phyloP scores from a whole-genome alignment of 257 asterid genomes.

The Solanum appendiculatum region DNA sequence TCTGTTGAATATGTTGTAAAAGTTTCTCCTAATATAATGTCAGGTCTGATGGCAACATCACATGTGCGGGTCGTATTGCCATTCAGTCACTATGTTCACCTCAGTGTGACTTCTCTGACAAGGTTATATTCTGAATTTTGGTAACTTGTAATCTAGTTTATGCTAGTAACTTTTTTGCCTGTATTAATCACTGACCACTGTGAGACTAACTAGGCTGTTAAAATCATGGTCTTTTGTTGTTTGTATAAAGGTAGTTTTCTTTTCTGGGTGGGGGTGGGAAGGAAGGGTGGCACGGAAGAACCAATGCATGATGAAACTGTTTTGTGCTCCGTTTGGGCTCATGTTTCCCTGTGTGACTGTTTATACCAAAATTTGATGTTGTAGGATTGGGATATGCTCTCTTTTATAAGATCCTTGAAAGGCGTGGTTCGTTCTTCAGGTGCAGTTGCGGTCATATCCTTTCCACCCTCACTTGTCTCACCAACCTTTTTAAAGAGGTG shows the following conservation, averaged over 20 bases:
- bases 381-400: slow-evolving; percentile 87
- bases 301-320: not conserved
- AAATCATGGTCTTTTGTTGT: not conserved
- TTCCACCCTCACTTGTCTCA: slow-evolving; percentile 78
- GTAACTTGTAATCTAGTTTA: not conserved
- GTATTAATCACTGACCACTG: not conserved
- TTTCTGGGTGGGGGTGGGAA: not conserved
- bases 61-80: slow-evolving; percentile 61
- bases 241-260: not conserved
- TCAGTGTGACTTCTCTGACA: slow-evolving; percentile 68
- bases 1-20: not conserved
- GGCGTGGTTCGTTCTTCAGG: slow-evolving; percentile 56
- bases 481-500: slow-evolving; percentile 58
- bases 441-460: slow-evolving; percentile 82
- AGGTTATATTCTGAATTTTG: slow-evolving; percentile 24
- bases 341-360: not conserved
- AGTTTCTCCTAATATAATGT: not conserved
- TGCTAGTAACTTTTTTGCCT: not conserved
- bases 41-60: slow-evolving; percentile 46
- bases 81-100: slow-evolving; percentile 90
- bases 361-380: not conserved
- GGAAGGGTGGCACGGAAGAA: not conserved
- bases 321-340: not conserved
- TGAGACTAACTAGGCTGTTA: not conserved
- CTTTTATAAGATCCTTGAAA: slow-evolving; percentile 72